Conservation (phyloP, 345 rosid species). For the Acer campestre region DNA sequence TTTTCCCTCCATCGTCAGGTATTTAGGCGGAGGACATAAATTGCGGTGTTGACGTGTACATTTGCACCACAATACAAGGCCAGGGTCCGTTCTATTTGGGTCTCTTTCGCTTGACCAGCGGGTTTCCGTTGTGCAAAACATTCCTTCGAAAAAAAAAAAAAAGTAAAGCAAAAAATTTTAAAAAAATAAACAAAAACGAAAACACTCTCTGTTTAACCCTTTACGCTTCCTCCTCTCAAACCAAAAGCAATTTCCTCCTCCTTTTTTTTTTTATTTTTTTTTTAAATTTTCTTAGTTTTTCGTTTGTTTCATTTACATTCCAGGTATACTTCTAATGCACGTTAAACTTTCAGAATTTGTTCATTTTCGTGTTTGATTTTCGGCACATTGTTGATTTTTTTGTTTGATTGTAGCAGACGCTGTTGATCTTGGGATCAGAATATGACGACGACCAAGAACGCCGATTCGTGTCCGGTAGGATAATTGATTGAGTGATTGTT, state of each 20-base stretch:
- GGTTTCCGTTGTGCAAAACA: constrained; percentile 35
- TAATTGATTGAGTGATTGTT: neutral
- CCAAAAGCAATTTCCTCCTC: neutral
- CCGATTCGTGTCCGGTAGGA: constrained; percentile 46
- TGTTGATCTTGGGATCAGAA: constrained; percentile 27
- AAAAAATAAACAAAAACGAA: neutral
- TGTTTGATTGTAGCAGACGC: constrained; percentile 17
- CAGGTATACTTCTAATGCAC: constrained; percentile 21
- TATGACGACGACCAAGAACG: constrained; percentile 55
- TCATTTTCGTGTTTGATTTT: neutral
- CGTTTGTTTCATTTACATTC: neutral
- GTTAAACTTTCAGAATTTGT: neutral
- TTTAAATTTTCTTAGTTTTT: neutral
- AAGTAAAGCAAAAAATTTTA: neutral
- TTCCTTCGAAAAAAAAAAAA: neutral
- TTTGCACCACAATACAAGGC: constrained; percentile 22
- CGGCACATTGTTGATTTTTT: constrained; percentile 7
- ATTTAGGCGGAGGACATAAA: constrained; percentile 23
- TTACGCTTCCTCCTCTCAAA: constrained; percentile 18
- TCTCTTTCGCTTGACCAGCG: constrained; percentile 35
- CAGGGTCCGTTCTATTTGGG: constrained; percentile 35
- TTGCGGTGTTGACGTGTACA: constrained; percentile 58
- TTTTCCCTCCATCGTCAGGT: constrained; percentile 17
- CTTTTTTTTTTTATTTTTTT: neutral
- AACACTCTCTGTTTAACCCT: constrained; percentile 17